A percentile compares a stretch with the other conserved stretches of the same genome.
phyloP scores from a whole-genome alignment of 495 filamentous ascomycete genomes.

The Talaromyces proteolyticus region DNA sequence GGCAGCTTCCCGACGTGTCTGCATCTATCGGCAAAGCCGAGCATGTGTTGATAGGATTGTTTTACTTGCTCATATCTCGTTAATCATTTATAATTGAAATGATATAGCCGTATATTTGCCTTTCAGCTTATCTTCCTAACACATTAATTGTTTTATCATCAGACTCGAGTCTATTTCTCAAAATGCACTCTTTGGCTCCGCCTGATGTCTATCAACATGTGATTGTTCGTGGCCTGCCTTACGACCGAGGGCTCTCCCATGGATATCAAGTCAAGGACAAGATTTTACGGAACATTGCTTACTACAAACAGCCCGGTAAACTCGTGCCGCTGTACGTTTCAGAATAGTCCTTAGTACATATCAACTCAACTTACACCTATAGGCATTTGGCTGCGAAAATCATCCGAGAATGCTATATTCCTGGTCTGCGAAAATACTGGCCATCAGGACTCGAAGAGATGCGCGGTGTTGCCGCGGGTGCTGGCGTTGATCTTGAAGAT shows the following conservation, averaged over 20 bases:
- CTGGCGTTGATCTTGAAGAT: constrained; percentile 16
- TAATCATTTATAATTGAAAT: too few species aligned
- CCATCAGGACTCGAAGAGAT: constrained; percentile 21
- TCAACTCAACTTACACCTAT: not conserved
- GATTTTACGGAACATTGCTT: constrained; percentile 14
- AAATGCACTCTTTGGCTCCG: not conserved
- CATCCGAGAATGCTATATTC: not conserved
- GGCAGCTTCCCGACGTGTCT: not conserved
- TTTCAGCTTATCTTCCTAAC: not conserved
- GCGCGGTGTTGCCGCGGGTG: constrained; percentile 20
- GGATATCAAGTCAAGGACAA: constrained; percentile 17
- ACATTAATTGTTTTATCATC: too few species aligned
- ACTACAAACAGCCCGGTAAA: constrained; percentile 19
- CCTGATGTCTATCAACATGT: constrained; percentile 15
- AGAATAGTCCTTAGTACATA: not conserved
- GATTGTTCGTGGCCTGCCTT: constrained; percentile 15
- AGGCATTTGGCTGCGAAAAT: not conserved
- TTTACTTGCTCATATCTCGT: not conserved
- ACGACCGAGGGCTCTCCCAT: constrained; percentile 13
- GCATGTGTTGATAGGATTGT: not conserved
- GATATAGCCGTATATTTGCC: not conserved
- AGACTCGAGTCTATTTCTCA: not conserved
- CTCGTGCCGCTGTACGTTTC: constrained; percentile 14
- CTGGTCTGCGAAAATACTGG: constrained; percentile 11
- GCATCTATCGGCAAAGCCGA: not conserved